A percentile compares a stretch with the other conserved stretches of the same genome.
Evolutionary conservation across 1,284 basidiomycete genomes (phyloP).

Genomic region (Sporisorium sorghi): DNA sequence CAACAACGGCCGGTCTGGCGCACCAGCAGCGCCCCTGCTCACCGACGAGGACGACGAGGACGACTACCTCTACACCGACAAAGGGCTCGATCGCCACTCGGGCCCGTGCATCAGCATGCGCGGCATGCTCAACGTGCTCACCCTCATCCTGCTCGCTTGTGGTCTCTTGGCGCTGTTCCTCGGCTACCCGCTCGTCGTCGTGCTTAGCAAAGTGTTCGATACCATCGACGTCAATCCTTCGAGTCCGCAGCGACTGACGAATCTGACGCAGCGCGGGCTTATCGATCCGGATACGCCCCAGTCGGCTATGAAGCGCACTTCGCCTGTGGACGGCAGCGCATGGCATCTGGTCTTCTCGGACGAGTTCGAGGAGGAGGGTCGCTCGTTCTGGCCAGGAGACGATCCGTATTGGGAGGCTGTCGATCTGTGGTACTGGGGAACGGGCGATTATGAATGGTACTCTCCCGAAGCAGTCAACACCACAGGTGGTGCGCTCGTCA

Average conservation of each 20-base stretch:
- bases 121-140: slow-evolving; percentile 63
- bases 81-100: slow-evolving; percentile 29
- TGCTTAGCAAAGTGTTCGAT: slow-evolving; percentile 49
- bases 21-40: slow-evolving; percentile 25
- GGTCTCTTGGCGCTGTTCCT: slow-evolving; percentile 63
- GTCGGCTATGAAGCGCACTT: slow-evolving; percentile 28
- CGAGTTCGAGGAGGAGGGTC: slow-evolving; percentile 80
- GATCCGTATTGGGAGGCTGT: slow-evolving; percentile 71
- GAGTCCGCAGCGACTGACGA: slow-evolving; percentile 29
- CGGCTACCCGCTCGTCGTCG: slow-evolving; percentile 63
- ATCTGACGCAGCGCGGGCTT: slow-evolving; percentile 40
- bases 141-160: slow-evolving; percentile 55
- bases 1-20: neutral
- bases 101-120: slow-evolving; percentile 40
- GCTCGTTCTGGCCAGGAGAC: slow-evolving; percentile 71
- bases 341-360: slow-evolving; percentile 77
- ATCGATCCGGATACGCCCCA: slow-evolving; percentile 61
- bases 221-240: slow-evolving; percentile 34
- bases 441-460: slow-evolving; percentile 69
- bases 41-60: slow-evolving; percentile 46
- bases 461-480: slow-evolving; percentile 66
- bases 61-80: slow-evolving; percentile 45
- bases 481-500: slow-evolving; percentile 51
- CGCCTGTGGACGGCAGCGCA: slow-evolving; percentile 22
- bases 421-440: slow-evolving; percentile 72